Base-by-base conservation (phyloP, 116 monocot species). In the Zostera marina region DNA sequence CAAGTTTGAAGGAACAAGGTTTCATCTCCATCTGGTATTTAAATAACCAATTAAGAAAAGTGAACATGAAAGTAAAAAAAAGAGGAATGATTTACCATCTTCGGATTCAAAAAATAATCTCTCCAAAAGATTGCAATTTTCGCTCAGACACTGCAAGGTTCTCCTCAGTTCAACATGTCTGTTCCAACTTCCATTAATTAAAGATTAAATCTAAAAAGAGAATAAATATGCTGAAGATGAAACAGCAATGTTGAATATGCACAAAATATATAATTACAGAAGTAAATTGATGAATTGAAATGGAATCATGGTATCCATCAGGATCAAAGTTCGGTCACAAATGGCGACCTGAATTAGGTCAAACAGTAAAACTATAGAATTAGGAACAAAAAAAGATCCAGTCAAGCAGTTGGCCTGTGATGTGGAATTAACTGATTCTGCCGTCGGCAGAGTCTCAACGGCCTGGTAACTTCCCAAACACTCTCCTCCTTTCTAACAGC, bases 1-100 rank as follows among this genome's bases (percentile, higher is more conserved):
- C 81, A 79, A 54, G 71, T 79, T 69, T 59, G 12, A n/a, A 79
- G 66, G 23, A 69, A 74, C 71, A 81, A 70, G 52, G 70, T 81
- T 53, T 73, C 75, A 74, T 77, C 76, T 63, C 78, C 74, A 22
- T 73, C 76, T 84, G 61, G 63, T 57, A 69, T 61, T 51, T 51
- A 68, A 25, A 43, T 20, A 56, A 60, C 9, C 41, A 47, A 24
- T 43, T 17, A 65, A 42, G 25, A 8, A 23, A 23, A 54, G 9
- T 54, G 11, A 54, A 24, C 12, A 10, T 26, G n/a, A n/a, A n/a
- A n/a, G 12, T 44, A 58, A 15, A 53, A n/a, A 3, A 5, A 63
- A 11, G 24, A 59, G 62, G 51, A 8, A 24, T 44, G 8, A 55
- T 47, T 24, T 66, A n/a, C n/a, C n/a, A n/a, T n/a, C 68, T 40